These are phyloP conservation scores for Ceratobasidium sp. DNA, from an alignment of 1,284 basidiomycete genomes.

Conservation along the genomic window DNA sequence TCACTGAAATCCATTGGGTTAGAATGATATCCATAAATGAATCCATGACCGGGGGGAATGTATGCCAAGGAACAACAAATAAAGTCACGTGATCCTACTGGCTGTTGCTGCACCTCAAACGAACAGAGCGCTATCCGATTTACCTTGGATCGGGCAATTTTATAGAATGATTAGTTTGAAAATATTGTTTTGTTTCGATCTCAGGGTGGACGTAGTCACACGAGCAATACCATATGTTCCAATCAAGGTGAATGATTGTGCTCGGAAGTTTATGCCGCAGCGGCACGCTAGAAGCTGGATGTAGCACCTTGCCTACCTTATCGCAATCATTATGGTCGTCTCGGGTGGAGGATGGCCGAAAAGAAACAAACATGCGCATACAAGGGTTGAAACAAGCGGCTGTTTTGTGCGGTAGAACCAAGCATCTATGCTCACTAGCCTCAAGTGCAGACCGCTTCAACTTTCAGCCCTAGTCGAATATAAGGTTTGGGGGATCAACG, in stretches of 20 bases:
- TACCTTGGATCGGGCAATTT: no score
- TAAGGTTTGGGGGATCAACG: not conserved
- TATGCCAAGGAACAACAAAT: not conserved
- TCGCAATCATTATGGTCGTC: not conserved
- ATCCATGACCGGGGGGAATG: not conserved
- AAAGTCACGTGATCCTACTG: not conserved
- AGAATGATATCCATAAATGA: not conserved
- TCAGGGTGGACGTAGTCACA: constrained; percentile 6
- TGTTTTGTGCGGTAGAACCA: no score
- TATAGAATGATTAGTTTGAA: no score
- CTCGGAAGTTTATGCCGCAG: no score
- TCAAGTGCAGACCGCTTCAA: not conserved
- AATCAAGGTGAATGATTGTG: no score
- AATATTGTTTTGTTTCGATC: no score
- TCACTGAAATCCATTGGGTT: not conserved
- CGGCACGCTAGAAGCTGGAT: no score
- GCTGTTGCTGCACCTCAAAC: no score
- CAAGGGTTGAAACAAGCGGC: not conserved
- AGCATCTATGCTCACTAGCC: no score
- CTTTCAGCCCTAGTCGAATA: not conserved
- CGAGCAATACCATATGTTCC: no score
- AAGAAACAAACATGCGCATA: not conserved
- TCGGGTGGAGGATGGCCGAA: not conserved
- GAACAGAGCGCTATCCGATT: no score
- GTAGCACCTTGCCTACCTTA: no score